Evolutionary conservation across 768 basidiomycete genomes (phyloP).

Genomic region (Mycena indigotica): DNA sequence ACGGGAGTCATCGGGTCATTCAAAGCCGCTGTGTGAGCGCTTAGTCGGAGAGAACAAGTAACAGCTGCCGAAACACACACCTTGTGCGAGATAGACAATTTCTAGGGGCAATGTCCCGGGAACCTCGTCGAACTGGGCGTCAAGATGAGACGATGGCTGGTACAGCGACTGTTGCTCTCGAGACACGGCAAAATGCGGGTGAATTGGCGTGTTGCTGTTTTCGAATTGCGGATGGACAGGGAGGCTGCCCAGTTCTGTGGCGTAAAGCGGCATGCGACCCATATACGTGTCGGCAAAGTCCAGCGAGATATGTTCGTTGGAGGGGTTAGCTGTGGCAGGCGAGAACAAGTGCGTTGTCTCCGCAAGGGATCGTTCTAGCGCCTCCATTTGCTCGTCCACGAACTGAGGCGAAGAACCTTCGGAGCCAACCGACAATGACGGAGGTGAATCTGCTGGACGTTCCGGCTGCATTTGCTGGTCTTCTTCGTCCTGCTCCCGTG

Average conservation of each 20-base stretch:
- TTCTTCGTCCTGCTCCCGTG: not conserved
- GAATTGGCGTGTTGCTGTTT: not conserved
- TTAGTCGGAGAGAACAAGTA: too few relatives aligned
- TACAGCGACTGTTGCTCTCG: not conserved
- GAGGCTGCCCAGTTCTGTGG: not conserved
- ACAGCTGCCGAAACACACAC: too few relatives aligned
- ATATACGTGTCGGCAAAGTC: not conserved
- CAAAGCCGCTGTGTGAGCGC: too few relatives aligned
- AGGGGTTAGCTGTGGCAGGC: not conserved
- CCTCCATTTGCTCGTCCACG: constrained; percentile 1
- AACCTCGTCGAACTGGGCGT: not conserved
- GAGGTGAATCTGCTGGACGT: not conserved
- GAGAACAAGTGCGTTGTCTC: not conserved
- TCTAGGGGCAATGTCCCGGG: not conserved
- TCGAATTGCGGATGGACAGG: not conserved
- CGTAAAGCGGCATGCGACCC: constrained; percentile 12
- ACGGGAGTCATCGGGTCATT: not conserved
- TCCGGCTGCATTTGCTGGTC: not conserved
- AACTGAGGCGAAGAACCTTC: not conserved
- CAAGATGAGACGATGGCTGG: not conserved
- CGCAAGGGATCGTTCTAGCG: not conserved
- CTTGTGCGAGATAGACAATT: not conserved
- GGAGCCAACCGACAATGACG: not conserved
- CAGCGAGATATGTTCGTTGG: constrained; percentile 3
- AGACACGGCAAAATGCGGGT: not conserved